Base-by-base conservation (phyloP, 495 filamentous ascomycete genomes). In the Penicillium atrosanguineum region DNA sequence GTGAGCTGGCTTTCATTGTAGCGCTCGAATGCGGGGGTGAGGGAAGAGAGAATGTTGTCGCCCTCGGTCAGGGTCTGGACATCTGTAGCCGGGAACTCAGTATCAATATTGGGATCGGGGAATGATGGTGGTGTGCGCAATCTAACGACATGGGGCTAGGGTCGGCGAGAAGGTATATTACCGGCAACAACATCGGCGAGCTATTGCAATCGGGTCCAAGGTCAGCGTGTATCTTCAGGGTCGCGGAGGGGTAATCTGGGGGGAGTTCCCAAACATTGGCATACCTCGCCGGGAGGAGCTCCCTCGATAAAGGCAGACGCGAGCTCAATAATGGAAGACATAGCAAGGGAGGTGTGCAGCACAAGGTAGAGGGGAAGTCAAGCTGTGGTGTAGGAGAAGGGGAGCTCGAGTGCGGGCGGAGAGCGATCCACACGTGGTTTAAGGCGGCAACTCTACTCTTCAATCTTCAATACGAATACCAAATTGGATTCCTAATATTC, bases 1-100 rank as follows among this genome's bases (percentile, higher is more conserved):
- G 84, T 71, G 67, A 97, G 87, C 69, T 99, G 95, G 70, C 90
- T 87, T 69, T 97, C 92, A 64, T 96, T 97, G 81, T 99, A 97
- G 69, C 87, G 88, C 72, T 92, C 80, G 72, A 97, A 94, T 0
- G 94, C 91, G 3, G 91, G 89, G 5, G 73, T 78, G 11, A 96
- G 85, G 37, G 87, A 83, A 48, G 80, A 68, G 25, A 92, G 70
- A 38, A 93, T 71, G 44, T 79, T 76, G 9, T 84, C 82, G 23
- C 82, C 85, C 60, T 91, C 85, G 67, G 88, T 91, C 37, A 99
- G 78, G 44, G 83, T 71, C 69, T 97, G 96, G 76, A 99, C 89
- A 64, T 95, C 94, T 97, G 63, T 37, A 50, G 20, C 48, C 12
- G 57, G 41, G 19, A 18, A 43, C 44, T 65, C 55, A 67, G 66